Evolutionary conservation across 495 filamentous ascomycete genomes (phyloP).

Genomic region (Aspergillus kassunensis): DNA sequence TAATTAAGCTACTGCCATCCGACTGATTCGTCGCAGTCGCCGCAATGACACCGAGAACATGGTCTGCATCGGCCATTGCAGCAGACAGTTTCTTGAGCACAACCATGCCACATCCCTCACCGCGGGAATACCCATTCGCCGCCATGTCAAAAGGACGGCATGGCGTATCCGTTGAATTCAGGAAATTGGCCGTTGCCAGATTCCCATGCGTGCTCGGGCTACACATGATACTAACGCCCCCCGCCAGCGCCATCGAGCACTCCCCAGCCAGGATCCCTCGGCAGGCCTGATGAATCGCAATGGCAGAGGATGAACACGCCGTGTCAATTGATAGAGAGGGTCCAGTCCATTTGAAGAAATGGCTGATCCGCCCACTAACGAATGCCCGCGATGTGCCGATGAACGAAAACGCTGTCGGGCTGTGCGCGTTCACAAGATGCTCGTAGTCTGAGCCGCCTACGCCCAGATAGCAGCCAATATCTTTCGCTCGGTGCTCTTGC

Average conservation of each 20-base stretch:
- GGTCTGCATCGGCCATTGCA: constrained; percentile 58
- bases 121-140: constrained; percentile 70
- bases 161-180: constrained; percentile 44
- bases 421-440: constrained; percentile 27
- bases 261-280: constrained; percentile 34
- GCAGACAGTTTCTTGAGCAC: constrained; percentile 62
- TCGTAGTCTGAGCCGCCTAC: constrained; percentile 27
- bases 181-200: constrained; percentile 28
- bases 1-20: constrained; percentile 60
- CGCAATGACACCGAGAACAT: constrained; percentile 57
- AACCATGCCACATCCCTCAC: constrained; percentile 58
- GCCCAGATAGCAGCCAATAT: constrained; percentile 30
- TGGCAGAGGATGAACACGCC: constrained; percentile 39
- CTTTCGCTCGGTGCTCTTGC: not conserved
- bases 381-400: constrained; percentile 28
- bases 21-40: constrained; percentile 61
- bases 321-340: constrained; percentile 38
- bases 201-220: constrained; percentile 26
- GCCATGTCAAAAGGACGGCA: constrained; percentile 67
- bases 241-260: constrained; percentile 29
- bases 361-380: constrained; percentile 26
- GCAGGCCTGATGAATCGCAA: constrained; percentile 35
- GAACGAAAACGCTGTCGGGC: constrained; percentile 31
- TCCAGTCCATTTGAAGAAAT: constrained; percentile 46
- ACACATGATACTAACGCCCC: constrained; percentile 39